Evolutionary conservation across 192 early-diverging fungal species (phyloP), one percentile per base, ranked within the genome.

Genomic region (Geosiphon pyriformis): DNA sequence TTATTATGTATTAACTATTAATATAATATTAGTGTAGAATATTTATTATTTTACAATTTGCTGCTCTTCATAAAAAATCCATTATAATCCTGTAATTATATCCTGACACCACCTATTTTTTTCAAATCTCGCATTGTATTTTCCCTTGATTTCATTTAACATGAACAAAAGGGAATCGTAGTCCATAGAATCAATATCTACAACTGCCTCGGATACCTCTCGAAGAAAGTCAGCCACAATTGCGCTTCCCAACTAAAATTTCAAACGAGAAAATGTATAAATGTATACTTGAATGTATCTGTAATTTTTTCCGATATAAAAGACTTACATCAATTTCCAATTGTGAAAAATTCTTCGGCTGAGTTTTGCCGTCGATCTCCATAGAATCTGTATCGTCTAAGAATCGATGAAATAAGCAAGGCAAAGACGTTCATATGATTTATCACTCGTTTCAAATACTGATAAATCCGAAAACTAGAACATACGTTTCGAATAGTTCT

Each of bases 51-150:
- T n/a, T n/a, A n/a, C n/a, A n/a, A n/a, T n/a, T n/a, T n/a, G n/a
- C n/a, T n/a, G n/a, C n/a, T n/a, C n/a, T n/a, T n/a, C n/a, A n/a
- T n/a, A n/a, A n/a, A n/a, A n/a, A n/a, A n/a, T n/a, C n/a, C 37
- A 42, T 47, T 31, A 68, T 27, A 72, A 57, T n/a, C 58, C 50
- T 4, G 68, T 70, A 10, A 89, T 71, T 1, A 89, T 72, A 57
- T 88, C 78, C 67, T 75, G 65, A 26, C 89, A 78, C 72, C 86
- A 93, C 25, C 80, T 46, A 55, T 85, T 89, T n/a, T 58, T 49
- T 15, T 87, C 61, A 35, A 93, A 79, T 33, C 81, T 74, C 4
- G n/a, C 30, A 26, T 69, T 65, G 72, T 87, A 89, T 69, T 91
- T 85, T 1, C 59, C 70, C 35, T 70, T 68, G 18, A 93, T 70